Base-by-base conservation (phyloP, 1,284 basidiomycete species). In the Termitomyces sp. region DNA sequence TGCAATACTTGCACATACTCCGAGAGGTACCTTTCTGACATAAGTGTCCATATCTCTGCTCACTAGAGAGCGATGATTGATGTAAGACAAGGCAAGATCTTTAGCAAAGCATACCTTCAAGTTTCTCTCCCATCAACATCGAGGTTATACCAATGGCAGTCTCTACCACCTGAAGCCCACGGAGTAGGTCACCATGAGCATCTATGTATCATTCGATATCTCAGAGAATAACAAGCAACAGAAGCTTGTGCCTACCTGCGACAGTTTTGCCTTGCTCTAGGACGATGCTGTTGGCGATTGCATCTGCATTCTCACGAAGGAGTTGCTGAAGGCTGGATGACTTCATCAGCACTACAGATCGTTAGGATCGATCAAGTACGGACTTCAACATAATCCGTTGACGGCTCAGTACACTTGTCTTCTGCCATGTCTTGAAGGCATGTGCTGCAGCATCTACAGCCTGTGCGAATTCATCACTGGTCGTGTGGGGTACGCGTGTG, bases 31-130 rank as follows among this genome's bases (percentile, higher is more conserved):
- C 58, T 83, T 82, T 44, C 93, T 81, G 21, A 88, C 87, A 58
- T 91, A 87, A 9, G 96, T 98, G 69, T 98, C 96, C 96, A 98
- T 99, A 67, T 98, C 94, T 71, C 87, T 94, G 71, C 91, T 91
- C 6, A 96, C 93, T 88, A 58, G 15, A 50, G 28, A 50, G 15
- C 42, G 56, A 34, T 21, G 42, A 58, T 42, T 33, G 30, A 12
- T 24, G 15, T 48, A 31, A 30, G 33, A 28, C 1, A 24, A 21
- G n/a, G 3, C 17, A 38, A 12, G 10, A 9, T 10, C 24, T 10
- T 28, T 21, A 19, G 1, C 8, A 21, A 4, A 17, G 44, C 58
- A n/a, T 57, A 80, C 91, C 90, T 79, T 98, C 96, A 52, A 98
- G 75, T 67, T 94, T 93, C 61, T 97, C 90, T 2, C 93, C 95